phyloP scores from a whole-genome alignment of 257 asterid genomes.

The Solanum stenotomum region DNA sequence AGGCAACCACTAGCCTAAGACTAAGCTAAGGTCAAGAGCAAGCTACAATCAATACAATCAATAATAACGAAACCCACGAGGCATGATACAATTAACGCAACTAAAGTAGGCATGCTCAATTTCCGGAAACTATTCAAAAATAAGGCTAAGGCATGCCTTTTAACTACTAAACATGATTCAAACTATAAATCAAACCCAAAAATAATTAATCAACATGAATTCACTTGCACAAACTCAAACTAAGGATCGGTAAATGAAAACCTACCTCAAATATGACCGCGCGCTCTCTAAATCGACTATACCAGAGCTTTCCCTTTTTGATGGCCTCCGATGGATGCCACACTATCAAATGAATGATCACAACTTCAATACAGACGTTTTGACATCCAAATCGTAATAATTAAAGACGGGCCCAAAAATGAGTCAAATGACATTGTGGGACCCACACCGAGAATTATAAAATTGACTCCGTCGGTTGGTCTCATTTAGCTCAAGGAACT shows the following conservation, averaged over 20 bases:
- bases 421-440: background rate
- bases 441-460: background rate
- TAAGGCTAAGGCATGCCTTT: background rate
- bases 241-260: background rate
- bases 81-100: background rate
- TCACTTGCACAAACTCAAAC: background rate
- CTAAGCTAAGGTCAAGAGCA: background rate
- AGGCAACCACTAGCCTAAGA: background rate
- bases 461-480: background rate
- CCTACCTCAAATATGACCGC: background rate
- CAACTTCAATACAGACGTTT: background rate
- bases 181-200: background rate
- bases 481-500: background rate
- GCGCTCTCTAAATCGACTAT: background rate
- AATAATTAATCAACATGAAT: background rate
- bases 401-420: no score
- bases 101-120: background rate
- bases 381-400: no score
- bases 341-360: background rate
- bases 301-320: background rate
- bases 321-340: background rate
- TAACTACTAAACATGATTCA: background rate
- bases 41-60: background rate
- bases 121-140: no score
- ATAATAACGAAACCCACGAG: background rate